These are phyloP conservation scores for Drechslerella dactyloides DNA, from an alignment of 2,329 filamentous ascomycete species.

Conservation along the genomic window DNA sequence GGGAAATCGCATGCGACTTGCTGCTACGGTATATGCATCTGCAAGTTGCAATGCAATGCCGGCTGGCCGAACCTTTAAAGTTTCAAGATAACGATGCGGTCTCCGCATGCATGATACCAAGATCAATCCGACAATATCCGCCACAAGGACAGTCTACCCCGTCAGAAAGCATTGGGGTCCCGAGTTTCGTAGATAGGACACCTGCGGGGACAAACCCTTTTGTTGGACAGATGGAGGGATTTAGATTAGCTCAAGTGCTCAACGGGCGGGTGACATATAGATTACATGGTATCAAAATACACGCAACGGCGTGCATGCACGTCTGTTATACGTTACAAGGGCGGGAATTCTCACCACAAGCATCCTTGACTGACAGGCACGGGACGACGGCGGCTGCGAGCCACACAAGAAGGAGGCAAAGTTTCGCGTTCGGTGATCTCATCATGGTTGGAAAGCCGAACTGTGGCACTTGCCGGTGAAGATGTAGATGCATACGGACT, in stretches of 20 bases:
- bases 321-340: not conserved
- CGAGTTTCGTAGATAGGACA: slow-evolving; percentile 2
- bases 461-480: not conserved
- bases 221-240: not conserved
- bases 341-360: slow-evolving; percentile 25
- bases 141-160: slow-evolving; percentile 34
- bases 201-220: slow-evolving; percentile 25
- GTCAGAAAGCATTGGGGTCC: slow-evolving; percentile 20
- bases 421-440: not conserved
- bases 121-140: slow-evolving; percentile 16
- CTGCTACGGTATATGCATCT: not conserved
- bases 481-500: not conserved
- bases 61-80: slow-evolving; percentile 4
- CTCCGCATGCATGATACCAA: slow-evolving; percentile 20
- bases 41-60: slow-evolving; percentile 4
- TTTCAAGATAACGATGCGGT: slow-evolving; percentile 20
- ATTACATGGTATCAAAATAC: no score
- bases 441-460: not conserved
- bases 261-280: not conserved
- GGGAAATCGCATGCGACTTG: not conserved
- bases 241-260: slow-evolving; percentile 19
- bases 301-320: not conserved
- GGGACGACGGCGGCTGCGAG: slow-evolving; percentile 22
- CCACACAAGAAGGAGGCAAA: slow-evolving; percentile 26
- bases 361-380: slow-evolving; percentile 44